These are phyloP conservation scores for Xylaria sp. DNA, from an alignment of 2,329 filamentous ascomycete genomes.

Conservation along the genomic window DNA sequence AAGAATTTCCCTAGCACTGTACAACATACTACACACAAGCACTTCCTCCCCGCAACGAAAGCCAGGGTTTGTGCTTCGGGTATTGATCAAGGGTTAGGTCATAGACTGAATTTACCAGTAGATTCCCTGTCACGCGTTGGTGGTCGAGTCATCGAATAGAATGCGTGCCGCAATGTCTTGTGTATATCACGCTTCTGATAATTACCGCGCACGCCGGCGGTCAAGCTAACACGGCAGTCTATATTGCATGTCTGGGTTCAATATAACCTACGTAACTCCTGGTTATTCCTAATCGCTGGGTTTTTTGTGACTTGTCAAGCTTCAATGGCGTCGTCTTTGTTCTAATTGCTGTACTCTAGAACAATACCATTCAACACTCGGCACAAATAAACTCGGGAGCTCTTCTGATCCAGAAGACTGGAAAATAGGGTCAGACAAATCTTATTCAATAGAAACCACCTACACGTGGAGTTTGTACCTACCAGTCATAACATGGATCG, in stretches of 20 bases:
- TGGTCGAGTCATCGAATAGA: background rate
- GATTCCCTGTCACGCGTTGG: background rate
- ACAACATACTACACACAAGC: background rate
- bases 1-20: constrained; percentile 19
- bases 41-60: background rate
- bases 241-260: too few relatives aligned
- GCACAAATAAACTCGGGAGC: background rate
- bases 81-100: background rate
- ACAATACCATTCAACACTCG: background rate
- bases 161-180: background rate
- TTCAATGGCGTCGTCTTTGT: background rate
- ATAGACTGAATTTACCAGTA: background rate
- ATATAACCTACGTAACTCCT: background rate
- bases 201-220: background rate
- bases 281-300: background rate
- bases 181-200: background rate
- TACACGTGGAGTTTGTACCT: background rate
- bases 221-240: background rate
- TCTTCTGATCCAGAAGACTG: background rate
- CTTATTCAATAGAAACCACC: background rate
- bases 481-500: background rate
- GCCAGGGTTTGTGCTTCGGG: background rate
- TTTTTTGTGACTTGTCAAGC: background rate
- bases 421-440: constrained; percentile 8
- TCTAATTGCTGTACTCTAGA: background rate